Percentiles rank a stretch among this genome's conserved stretches.
Evolutionary conservation across 306 rosid genomes (phyloP).

Genomic region (Aeschynomene evenia): DNA sequence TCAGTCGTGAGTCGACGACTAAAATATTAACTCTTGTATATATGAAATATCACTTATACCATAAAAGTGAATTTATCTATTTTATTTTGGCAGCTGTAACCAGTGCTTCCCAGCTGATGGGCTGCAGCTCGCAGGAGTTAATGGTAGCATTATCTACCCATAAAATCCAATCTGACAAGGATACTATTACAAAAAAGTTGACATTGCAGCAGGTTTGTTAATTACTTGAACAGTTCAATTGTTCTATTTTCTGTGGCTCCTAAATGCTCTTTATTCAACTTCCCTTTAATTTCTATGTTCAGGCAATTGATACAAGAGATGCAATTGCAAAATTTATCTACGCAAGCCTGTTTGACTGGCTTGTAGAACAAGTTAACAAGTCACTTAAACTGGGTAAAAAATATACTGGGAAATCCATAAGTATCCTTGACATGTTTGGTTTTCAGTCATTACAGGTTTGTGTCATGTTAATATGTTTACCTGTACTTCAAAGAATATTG

Average conservation of each 20-base stretch:
- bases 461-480: slow-evolving; percentile 14
- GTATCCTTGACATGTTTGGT: slow-evolving; percentile 80
- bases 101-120: slow-evolving; percentile 76
- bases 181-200: slow-evolving; percentile 45
- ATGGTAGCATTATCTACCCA: slow-evolving; percentile 50
- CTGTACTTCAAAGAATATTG: slow-evolving; percentile 23
- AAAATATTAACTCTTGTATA: slow-evolving; percentile 2
- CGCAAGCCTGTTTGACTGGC: slow-evolving; percentile 85
- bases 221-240: slow-evolving; percentile 8
- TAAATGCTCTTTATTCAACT: slow-evolving; percentile 13
- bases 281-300: slow-evolving; percentile 29
- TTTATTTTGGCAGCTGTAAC: slow-evolving; percentile 60
- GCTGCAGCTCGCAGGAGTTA: slow-evolving; percentile 72
- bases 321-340: slow-evolving; percentile 76
- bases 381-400: slow-evolving; percentile 58
- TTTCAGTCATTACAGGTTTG: slow-evolving; percentile 86
- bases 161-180: slow-evolving; percentile 48
- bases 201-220: slow-evolving; percentile 67
- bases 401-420: slow-evolving; percentile 61
- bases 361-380: slow-evolving; percentile 75
- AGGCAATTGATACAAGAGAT: slow-evolving; percentile 81
- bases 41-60: slow-evolving; percentile 9
- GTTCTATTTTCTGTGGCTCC: slow-evolving; percentile 28
- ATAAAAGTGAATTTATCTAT: slow-evolving; percentile 17
- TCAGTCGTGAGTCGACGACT: slow-evolving; percentile 10